These are phyloP conservation scores for Phytopythium montanum DNA, from an alignment of 352 stramenopile species.

Conservation along the genomic window DNA sequence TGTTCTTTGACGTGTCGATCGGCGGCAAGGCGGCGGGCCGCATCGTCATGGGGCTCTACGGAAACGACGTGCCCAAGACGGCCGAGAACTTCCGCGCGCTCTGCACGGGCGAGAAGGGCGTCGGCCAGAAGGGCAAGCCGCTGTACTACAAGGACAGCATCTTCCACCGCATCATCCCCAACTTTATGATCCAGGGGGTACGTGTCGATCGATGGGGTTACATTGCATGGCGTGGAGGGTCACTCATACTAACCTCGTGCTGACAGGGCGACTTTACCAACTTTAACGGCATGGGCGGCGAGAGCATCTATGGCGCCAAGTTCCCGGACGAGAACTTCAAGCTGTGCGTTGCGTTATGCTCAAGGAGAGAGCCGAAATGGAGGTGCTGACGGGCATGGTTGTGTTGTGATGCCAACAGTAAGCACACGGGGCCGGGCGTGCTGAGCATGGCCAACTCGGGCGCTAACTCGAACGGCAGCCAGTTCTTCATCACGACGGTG, in stretches of 20 bases:
- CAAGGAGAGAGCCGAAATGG: background rate
- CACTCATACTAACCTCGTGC: background rate
- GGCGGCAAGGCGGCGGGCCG: conserved; percentile 81
- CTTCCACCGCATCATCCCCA: conserved; percentile 93
- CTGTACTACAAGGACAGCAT: conserved; percentile 86
- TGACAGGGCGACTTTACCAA: conserved; percentile 93
- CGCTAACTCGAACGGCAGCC: conserved; percentile 96
- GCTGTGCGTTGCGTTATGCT: conserved; percentile 32
- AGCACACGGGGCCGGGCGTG: conserved; percentile 87
- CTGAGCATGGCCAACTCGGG: conserved; percentile 97
- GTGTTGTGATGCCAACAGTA: background rate
- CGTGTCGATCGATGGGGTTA: too few relatives aligned
- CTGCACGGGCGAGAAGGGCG: conserved; percentile 97
- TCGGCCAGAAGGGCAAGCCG: conserved; percentile 71
- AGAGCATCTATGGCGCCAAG: conserved; percentile 94
- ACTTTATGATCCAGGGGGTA: conserved; percentile 96
- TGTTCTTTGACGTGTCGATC: conserved; percentile 98
- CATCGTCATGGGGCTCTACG: conserved; percentile 90
- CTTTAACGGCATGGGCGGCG: conserved; percentile 83
- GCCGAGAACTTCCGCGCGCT: conserved; percentile 98
- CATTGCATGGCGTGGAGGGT: too few relatives aligned
- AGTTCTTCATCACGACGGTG: conserved; percentile 97
- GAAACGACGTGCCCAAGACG: conserved; percentile 93
- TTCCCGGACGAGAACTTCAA: conserved; percentile 97
- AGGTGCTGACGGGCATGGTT: background rate